phyloP scores from a whole-genome alignment of 768 basidiomycete genomes.

The Udeniomyces megalosporus region DNA sequence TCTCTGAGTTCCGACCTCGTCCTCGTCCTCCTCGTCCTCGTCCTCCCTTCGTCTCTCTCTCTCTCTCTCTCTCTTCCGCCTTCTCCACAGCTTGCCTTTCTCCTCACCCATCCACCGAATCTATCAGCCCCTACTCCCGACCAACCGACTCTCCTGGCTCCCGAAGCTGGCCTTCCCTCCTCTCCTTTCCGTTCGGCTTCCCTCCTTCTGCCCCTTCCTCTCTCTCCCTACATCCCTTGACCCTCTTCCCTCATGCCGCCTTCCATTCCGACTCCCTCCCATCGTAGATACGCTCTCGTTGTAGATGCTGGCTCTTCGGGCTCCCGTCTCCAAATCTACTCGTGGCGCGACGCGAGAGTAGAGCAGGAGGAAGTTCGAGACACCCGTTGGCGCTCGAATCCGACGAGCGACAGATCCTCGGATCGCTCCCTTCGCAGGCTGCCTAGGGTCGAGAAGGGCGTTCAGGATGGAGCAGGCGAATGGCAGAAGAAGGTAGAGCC shows the following conservation, averaged over 20 bases:
- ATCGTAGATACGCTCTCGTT: conserved; percentile 41
- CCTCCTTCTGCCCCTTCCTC: neutral
- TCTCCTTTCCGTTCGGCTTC: neutral
- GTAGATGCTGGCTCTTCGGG: conserved; percentile 98
- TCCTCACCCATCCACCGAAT: no score
- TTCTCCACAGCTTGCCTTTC: no score
- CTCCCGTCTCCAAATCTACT: conserved; percentile 88
- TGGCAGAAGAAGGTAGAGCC: conserved; percentile 91
- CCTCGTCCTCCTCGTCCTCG: no score
- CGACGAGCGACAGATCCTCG: conserved; percentile 35
- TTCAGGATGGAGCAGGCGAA: conserved; percentile 47
- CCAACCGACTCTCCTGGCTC: no score
- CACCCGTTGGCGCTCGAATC: neutral
- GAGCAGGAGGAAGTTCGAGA: conserved; percentile 22
- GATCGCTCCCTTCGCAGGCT: conserved; percentile 33
- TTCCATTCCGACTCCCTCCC: neutral
- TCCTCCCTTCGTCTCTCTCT: no score
- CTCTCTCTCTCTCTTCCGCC: no score
- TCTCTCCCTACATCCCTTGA: neutral
- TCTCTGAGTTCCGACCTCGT: no score
- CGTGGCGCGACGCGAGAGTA: conserved; percentile 70
- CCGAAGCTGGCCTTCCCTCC: neutral
- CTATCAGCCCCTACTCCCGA: no score
- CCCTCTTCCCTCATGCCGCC: no score
- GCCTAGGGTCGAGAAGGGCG: conserved; percentile 84